Percentiles rank a stretch among this genome's conserved stretches.
These are phyloP conservation scores for Ilyonectria mors-panacis DNA, from an alignment of 2,329 filamentous ascomycete species.

Conservation along the genomic window DNA sequence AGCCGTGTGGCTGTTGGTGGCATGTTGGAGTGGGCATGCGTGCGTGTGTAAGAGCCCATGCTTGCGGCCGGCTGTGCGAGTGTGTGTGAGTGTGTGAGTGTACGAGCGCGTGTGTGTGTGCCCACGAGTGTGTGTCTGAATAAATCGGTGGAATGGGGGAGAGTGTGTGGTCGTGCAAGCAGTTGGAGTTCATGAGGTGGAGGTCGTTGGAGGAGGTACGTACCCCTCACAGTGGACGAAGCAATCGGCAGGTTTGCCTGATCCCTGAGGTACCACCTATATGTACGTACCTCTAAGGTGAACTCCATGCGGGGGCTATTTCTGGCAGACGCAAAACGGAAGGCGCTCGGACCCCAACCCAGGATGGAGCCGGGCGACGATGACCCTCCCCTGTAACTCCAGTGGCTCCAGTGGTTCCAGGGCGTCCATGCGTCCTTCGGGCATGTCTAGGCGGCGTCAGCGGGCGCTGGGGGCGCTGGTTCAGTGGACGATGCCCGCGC, in stretches of 20 bases:
- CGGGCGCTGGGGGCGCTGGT: constrained; percentile 11
- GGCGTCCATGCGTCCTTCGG: background rate
- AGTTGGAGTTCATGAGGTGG: constrained; percentile 19
- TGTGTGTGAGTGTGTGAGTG: constrained; percentile 6
- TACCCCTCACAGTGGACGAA: background rate
- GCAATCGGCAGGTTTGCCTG: constrained; percentile 4
- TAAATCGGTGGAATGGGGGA: constrained; percentile 14
- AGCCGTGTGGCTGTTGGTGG: background rate
- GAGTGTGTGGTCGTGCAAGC: background rate
- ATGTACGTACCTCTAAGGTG: background rate
- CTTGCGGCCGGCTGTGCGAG: background rate
- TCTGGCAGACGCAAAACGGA: constrained; percentile 31
- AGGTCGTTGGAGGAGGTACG: constrained; percentile 22
- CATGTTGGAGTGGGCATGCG: background rate
- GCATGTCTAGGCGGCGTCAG: constrained; percentile 7
- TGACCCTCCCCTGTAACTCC: constrained; percentile 9
- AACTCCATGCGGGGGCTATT: constrained; percentile 31
- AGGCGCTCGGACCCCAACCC: constrained; percentile 25
- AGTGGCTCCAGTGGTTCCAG: constrained; percentile 11
- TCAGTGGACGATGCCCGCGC: constrained; percentile 25
- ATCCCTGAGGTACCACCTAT: too few species aligned
- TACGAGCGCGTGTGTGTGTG: constrained; percentile 8
- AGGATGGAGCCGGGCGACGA: constrained; percentile 15
- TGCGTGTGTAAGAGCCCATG: constrained; percentile 6
- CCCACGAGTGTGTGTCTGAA: background rate